Conservation (phyloP, 208 protist genomes). For the Jaenimonas drosophilae region DNA sequence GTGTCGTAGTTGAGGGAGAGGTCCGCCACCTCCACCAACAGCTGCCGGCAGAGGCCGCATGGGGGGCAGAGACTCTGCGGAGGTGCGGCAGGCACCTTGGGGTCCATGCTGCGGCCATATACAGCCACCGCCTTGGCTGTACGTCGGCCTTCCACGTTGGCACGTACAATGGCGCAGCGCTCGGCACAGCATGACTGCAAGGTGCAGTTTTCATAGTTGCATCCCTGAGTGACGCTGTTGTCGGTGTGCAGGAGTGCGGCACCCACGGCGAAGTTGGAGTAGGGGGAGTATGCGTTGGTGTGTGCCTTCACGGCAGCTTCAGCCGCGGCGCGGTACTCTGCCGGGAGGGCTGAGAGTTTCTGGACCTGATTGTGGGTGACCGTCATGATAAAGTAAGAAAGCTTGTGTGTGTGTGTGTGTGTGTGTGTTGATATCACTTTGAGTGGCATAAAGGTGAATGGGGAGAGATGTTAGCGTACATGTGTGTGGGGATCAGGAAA, state of each 20-base stretch:
- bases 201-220: constrained; percentile 85
- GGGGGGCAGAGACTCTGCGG: constrained; percentile 42
- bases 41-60: constrained; percentile 80
- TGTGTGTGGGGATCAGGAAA: too few relatives aligned
- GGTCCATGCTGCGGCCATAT: constrained; percentile 33
- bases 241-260: constrained; percentile 69
- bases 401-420: too few relatives aligned
- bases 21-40: constrained; percentile 72
- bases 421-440: too few relatives aligned
- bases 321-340: constrained; percentile 17
- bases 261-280: constrained; percentile 75
- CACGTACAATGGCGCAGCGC: constrained; percentile 73
- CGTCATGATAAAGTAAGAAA: too few relatives aligned
- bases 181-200: constrained; percentile 75
- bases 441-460: too few relatives aligned
- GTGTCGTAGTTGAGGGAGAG: constrained; percentile 49
- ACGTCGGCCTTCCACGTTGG: constrained; percentile 56
- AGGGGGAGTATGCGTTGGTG: constrained; percentile 47
- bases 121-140: constrained; percentile 65
- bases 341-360: constrained; percentile 23
- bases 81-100: constrained; percentile 9
- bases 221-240: constrained; percentile 43
- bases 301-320: constrained; percentile 45
- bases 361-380: too few relatives aligned
- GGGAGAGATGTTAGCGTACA: too few relatives aligned